Evolutionary conservation across 2,329 filamentous ascomycete genomes (phyloP).

Genomic region (Pseudopithomyces chartarum): DNA sequence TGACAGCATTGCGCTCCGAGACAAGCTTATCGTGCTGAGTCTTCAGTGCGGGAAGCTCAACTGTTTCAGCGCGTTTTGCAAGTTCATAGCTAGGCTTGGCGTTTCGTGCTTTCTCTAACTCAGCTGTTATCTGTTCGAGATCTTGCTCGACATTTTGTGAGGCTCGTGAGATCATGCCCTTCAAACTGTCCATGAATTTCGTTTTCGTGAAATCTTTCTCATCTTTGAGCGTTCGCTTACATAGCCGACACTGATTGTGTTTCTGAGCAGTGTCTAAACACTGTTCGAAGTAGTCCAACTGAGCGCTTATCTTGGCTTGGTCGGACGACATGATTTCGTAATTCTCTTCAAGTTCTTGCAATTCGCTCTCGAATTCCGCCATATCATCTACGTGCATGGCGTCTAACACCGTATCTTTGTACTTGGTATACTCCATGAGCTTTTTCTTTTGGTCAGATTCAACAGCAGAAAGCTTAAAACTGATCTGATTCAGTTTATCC

Average conservation of each 20-base stretch:
- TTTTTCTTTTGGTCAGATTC: slow-evolving; percentile 70
- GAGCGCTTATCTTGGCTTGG: slow-evolving; percentile 69
- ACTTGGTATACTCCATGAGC: slow-evolving; percentile 64
- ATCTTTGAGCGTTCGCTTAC: slow-evolving; percentile 68
- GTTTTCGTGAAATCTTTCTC: slow-evolving; percentile 55
- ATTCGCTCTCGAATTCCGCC: slow-evolving; percentile 55
- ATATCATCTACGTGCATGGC: slow-evolving; percentile 47
- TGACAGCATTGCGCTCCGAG: slow-evolving; percentile 44
- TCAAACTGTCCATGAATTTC: slow-evolving; percentile 70
- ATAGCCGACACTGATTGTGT: slow-evolving; percentile 77
- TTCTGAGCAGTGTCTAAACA: slow-evolving; percentile 69
- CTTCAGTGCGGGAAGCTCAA: slow-evolving; percentile 72
- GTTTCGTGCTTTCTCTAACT: slow-evolving; percentile 63
- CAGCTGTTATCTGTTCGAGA: slow-evolving; percentile 65
- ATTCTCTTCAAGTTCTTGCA: slow-evolving; percentile 57
- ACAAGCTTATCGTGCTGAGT: slow-evolving; percentile 64
- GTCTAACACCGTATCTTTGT: slow-evolving; percentile 66
- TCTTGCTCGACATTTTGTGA: slow-evolving; percentile 64
- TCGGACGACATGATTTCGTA: slow-evolving; percentile 64
- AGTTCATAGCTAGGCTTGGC: slow-evolving; percentile 69
- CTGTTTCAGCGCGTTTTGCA: slow-evolving; percentile 68
- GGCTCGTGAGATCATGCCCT: slow-evolving; percentile 57
- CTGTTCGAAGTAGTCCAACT: slow-evolving; percentile 72
- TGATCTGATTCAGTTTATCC: slow-evolving; percentile 76
- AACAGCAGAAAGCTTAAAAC: slow-evolving; percentile 70